phyloP scores from a whole-genome alignment of 2,329 filamentous ascomycete genomes.

The Paracoccidioides brasiliensis region DNA sequence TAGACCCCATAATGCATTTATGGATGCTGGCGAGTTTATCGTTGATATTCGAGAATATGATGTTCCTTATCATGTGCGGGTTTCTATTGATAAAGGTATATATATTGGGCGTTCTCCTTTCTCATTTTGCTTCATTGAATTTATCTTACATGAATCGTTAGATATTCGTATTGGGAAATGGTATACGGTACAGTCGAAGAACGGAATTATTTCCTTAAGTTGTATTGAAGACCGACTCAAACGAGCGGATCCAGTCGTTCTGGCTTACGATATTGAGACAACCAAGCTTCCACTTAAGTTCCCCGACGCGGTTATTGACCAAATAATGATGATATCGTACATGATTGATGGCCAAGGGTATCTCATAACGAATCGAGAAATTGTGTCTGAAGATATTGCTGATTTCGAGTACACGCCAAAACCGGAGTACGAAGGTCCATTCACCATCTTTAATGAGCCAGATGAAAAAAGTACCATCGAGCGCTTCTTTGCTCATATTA shows the following conservation, averaged over 20 bases:
- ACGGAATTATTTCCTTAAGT: slow-evolving; percentile 69
- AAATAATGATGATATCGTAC: slow-evolving; percentile 99
- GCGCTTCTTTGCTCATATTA: slow-evolving; percentile 89
- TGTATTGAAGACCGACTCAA: slow-evolving; percentile 79
- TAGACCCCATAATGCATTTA: slow-evolving; percentile 61
- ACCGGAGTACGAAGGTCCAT: slow-evolving; percentile 86
- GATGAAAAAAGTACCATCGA: slow-evolving; percentile 81
- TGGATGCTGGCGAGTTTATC: slow-evolving; percentile 92
- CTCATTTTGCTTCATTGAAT: not conserved
- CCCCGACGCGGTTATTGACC: slow-evolving; percentile 84
- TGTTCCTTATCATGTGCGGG: slow-evolving; percentile 96
- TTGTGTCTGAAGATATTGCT: slow-evolving; percentile 90
- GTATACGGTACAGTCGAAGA: slow-evolving; percentile 92
- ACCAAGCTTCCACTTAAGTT: slow-evolving; percentile 94
- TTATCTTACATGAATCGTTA: slow-evolving; percentile 26
- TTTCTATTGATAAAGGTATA: slow-evolving; percentile 84
- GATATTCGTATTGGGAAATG: slow-evolving; percentile 94
- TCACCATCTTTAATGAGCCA: slow-evolving; percentile 97
- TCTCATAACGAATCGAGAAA: slow-evolving; percentile 92
- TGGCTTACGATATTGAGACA: slow-evolving; percentile 99
- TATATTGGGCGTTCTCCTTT: not conserved
- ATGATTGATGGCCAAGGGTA: slow-evolving; percentile 99
- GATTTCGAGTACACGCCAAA: slow-evolving; percentile 98
- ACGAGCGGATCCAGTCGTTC: slow-evolving; percentile 89
- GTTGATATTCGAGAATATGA: slow-evolving; percentile 98